A percentile compares a stretch with the other conserved stretches of the same genome.
Evolutionary conservation across 345 rosid species (phyloP).

Genomic region (Stellera chamaejasme): DNA sequence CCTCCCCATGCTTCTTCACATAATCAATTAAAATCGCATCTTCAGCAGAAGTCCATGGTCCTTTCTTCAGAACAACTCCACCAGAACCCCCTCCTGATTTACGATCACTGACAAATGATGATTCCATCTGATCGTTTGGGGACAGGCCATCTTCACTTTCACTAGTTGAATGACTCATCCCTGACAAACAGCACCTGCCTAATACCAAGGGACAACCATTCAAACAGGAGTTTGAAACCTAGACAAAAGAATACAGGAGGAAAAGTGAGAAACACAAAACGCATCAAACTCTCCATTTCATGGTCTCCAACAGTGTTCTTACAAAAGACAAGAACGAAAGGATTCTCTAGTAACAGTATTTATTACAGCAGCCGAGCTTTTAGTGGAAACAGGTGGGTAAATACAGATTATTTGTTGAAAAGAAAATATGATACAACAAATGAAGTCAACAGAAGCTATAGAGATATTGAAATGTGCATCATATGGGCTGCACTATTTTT

Average conservation of each 20-base stretch:
- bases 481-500: neutral
- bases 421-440: neutral
- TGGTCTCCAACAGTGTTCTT: constrained; percentile 2
- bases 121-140: constrained; percentile 44
- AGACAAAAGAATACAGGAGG: constrained; percentile 15
- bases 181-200: constrained; percentile 29
- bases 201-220: constrained; percentile 30
- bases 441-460: neutral
- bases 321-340: constrained; percentile 1
- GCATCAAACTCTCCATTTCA: constrained; percentile 17
- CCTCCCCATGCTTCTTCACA: constrained; percentile 95
- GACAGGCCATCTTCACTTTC: constrained; percentile 57
- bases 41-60: constrained; percentile 98
- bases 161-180: constrained; percentile 58
- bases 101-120: constrained; percentile 43
- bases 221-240: constrained; percentile 29
- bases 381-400: constrained; percentile 6
- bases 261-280: constrained; percentile 8
- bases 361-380: neutral
- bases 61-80: constrained; percentile 65
- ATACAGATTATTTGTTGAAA: constrained; percentile 1
- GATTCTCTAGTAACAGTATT: no score
- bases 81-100: constrained; percentile 31
- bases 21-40: constrained; percentile 80
- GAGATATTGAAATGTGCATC: constrained; percentile 3